Conservation (phyloP, 176 grass and related monocot species). For the Musa schizocarpa region DNA sequence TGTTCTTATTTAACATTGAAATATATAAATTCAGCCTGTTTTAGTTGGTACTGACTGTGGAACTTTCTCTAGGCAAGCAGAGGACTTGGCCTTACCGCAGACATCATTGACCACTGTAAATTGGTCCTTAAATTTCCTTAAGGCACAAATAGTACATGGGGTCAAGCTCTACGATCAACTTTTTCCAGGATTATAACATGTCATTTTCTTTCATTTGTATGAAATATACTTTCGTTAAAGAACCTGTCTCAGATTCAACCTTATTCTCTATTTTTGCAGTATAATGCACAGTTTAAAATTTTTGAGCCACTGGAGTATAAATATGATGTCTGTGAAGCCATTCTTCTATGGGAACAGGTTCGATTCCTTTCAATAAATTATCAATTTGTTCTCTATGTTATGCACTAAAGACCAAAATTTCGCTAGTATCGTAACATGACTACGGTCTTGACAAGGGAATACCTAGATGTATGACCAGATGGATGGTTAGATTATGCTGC, state of each 20-base stretch:
- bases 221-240: not conserved
- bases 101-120: slow-evolving; percentile 76
- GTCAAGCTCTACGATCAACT: slow-evolving; percentile 33
- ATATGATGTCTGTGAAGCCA: slow-evolving; percentile 31
- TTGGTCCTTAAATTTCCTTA: slow-evolving; percentile 69
- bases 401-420: not conserved
- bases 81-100: slow-evolving; percentile 76
- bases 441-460: slow-evolving; percentile 94
- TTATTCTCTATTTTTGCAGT: slow-evolving; percentile 41
- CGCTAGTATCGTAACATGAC: slow-evolving; percentile 92
- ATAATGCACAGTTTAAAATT: slow-evolving; percentile 78
- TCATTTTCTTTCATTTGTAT: not conserved
- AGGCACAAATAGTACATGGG: slow-evolving; percentile 89
- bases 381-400: not conserved
- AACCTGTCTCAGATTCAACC: slow-evolving; percentile 3
- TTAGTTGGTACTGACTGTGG: slow-evolving; percentile 20
- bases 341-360: slow-evolving; percentile 94
- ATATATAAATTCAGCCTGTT: not conserved
- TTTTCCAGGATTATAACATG: slow-evolving; percentile 15
- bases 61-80: slow-evolving; percentile 56
- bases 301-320: slow-evolving; percentile 78
- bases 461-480: slow-evolving; percentile 83
- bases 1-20: not conserved
- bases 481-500: slow-evolving; percentile 91
- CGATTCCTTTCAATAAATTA: slow-evolving; percentile 14